These are phyloP conservation scores for Fusarium multiceps DNA, from an alignment of 2,329 filamentous ascomycete species.

Conservation along the genomic window DNA sequence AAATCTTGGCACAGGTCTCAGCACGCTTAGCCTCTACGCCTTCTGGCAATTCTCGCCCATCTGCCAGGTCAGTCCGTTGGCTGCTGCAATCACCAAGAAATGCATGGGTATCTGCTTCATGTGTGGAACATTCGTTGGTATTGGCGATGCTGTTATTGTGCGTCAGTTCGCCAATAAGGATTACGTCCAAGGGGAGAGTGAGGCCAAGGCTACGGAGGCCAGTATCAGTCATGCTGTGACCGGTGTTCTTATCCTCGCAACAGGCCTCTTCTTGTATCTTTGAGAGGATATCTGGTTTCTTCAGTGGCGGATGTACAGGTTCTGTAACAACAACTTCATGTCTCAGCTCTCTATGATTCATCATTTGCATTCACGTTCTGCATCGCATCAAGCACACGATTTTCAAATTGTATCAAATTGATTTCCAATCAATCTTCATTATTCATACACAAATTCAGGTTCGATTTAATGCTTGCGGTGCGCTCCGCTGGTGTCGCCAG, in stretches of 20 bases:
- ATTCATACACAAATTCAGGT: neutral
- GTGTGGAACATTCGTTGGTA: slow-evolving; percentile 15
- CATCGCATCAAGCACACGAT: neutral
- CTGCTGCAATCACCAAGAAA: neutral
- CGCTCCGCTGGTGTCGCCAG: slow-evolving; percentile 19
- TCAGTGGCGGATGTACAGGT: neutral
- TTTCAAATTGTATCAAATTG: neutral
- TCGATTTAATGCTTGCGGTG: slow-evolving; percentile 14
- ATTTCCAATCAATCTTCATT: neutral
- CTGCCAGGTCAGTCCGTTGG: slow-evolving; percentile 14
- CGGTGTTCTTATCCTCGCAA: slow-evolving; percentile 16
- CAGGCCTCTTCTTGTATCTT: slow-evolving; percentile 27
- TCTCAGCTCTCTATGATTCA: neutral
- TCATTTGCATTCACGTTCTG: neutral
- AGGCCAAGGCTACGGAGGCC: slow-evolving; percentile 10
- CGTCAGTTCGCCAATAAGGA: slow-evolving; percentile 25
- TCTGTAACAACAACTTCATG: neutral
- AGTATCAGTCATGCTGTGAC: slow-evolving; percentile 25
- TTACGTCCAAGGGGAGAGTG: slow-evolving; percentile 2
- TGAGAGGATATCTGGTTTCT: neutral
- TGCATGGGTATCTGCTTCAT: slow-evolving; percentile 32
- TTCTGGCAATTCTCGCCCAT: slow-evolving; percentile 32
- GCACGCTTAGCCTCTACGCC: slow-evolving; percentile 23
- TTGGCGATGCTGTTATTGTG: slow-evolving; percentile 30
- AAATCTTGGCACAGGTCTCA: slow-evolving; percentile 16